Evolutionary conservation across 345 rosid species (phyloP), one percentile per base, ranked within the genome.

Genomic region (Eucalyptus caleyi): DNA sequence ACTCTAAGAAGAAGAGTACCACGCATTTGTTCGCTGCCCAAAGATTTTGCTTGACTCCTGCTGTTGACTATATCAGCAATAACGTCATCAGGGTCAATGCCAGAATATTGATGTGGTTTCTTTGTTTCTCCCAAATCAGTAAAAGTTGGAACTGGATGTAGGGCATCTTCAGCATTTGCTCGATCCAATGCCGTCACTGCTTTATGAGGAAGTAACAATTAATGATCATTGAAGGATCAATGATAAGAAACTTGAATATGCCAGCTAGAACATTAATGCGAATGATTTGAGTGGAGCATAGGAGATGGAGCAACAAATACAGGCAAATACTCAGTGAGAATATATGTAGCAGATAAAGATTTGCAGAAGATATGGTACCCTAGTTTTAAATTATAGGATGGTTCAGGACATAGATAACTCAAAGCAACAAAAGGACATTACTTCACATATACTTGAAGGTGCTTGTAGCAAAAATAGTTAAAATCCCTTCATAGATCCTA

Each of bases 121-220:
- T 90, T 93, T 72, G 91, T 91, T 86, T 93, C 94, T 44, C 59
- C 89, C 89, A 93, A 81, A 92, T 95, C 93, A 89, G 94, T 92
- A 90, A 94, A 86, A 90, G 92, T 94, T 86, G 97, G 93, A 67
- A 96, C 91, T 86, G 99, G 99, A 90, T 95, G 95, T 51, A 92
- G 62, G 30, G 99, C 98, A 92, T 95, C 98, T 93, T 98, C 98
- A 50, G 97, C 97, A 93, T 96, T 93, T 69, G 98, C 95, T 89
- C 99, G 95, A 91, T 98, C 99, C 89, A 98, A 89, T 87, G 99
- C 97, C 86, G 95, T 94, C 62, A 96, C 99, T 98, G 94, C 89
- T 67, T 65, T 92, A 91, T 82, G 23, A 93, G 47, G 86, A 93
- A 89, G 47, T 12, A 80, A 32, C 88, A 87, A 56, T 86, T 12